Conservation (phyloP, 768 basidiomycete species). For the Tulasnella sp. region DNA sequence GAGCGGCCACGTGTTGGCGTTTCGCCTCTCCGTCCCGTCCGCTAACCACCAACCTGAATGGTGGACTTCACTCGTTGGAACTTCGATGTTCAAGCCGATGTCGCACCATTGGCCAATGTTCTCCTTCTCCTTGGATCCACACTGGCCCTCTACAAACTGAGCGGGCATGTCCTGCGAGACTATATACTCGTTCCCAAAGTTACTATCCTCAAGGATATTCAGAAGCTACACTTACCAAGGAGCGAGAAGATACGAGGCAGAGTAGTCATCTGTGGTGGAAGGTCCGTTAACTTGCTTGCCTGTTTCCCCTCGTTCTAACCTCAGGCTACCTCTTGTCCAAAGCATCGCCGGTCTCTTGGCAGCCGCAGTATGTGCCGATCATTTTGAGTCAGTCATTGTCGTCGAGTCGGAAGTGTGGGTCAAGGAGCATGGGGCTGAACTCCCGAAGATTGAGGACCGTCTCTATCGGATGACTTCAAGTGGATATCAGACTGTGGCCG, state of each 20-base stretch:
- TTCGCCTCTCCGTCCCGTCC: too few relatives aligned
- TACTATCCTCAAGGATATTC: slow-evolving; percentile 11
- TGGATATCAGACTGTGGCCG: neutral
- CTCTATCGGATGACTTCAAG: neutral
- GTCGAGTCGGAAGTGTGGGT: slow-evolving; percentile 10
- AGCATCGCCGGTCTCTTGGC: slow-evolving; percentile 17
- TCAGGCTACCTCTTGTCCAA: too few relatives aligned
- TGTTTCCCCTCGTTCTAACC: too few relatives aligned
- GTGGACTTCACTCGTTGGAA: too few relatives aligned
- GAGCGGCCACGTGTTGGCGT: too few relatives aligned
- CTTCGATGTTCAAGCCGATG: too few relatives aligned
- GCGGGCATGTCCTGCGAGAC: neutral
- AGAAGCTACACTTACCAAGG: neutral
- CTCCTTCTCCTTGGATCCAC: too few relatives aligned
- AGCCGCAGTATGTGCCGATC: slow-evolving; percentile 20
- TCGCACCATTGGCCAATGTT: too few relatives aligned
- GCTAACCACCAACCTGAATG: too few relatives aligned
- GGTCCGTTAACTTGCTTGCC: neutral
- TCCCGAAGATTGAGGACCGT: neutral
- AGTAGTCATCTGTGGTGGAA: slow-evolving; percentile 16
- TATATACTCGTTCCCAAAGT: slow-evolving; percentile 10
- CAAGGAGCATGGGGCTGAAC: slow-evolving; percentile 1
- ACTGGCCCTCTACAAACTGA: neutral
- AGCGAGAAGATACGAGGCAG: slow-evolving; percentile 11
- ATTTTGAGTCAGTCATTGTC: slow-evolving; percentile 17